Conservation (phyloP, 2,329 filamentous ascomycete genomes). For the Leptosphaerulina australis region DNA sequence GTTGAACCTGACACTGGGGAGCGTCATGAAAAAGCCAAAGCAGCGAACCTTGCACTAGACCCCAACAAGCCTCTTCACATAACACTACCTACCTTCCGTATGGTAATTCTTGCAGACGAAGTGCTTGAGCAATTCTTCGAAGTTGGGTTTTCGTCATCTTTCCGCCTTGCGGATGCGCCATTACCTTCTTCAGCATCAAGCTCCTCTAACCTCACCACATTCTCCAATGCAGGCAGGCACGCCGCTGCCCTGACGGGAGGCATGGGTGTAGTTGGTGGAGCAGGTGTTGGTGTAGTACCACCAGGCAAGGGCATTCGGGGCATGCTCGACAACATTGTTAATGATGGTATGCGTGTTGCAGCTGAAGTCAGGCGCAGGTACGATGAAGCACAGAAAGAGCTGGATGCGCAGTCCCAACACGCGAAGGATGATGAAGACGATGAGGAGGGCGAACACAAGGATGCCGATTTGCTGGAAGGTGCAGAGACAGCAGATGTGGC, state of each 20-base stretch:
- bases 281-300: slow-evolving; percentile 61
- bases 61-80: slow-evolving; percentile 93
- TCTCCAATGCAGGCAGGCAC: slow-evolving; percentile 68
- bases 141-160: slow-evolving; percentile 89
- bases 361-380: slow-evolving; percentile 89
- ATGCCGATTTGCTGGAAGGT: slow-evolving; percentile 56
- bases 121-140: slow-evolving; percentile 97
- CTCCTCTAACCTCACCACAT: slow-evolving; percentile 80
- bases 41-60: slow-evolving; percentile 88
- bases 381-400: slow-evolving; percentile 91
- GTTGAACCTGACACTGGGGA: slow-evolving; percentile 34
- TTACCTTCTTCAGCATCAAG: slow-evolving; percentile 57
- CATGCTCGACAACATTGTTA: slow-evolving; percentile 96
- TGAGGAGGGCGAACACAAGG: slow-evolving; percentile 60
- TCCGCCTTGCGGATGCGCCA: slow-evolving; percentile 77
- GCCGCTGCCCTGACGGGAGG: slow-evolving; percentile 49
- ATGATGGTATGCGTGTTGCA: slow-evolving; percentile 94
- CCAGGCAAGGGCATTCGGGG: slow-evolving; percentile 80
- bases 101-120: slow-evolving; percentile 97
- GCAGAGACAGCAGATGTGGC: slow-evolving; percentile 56
- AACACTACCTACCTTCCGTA: slow-evolving; percentile 95
- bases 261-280: slow-evolving; percentile 53
- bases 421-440: slow-evolving; percentile 65
- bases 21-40: slow-evolving; percentile 64
- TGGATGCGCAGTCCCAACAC: slow-evolving; percentile 76